phyloP scores from a whole-genome alignment of 1,284 basidiomycete species.

The Megacollybia platyphylla region DNA sequence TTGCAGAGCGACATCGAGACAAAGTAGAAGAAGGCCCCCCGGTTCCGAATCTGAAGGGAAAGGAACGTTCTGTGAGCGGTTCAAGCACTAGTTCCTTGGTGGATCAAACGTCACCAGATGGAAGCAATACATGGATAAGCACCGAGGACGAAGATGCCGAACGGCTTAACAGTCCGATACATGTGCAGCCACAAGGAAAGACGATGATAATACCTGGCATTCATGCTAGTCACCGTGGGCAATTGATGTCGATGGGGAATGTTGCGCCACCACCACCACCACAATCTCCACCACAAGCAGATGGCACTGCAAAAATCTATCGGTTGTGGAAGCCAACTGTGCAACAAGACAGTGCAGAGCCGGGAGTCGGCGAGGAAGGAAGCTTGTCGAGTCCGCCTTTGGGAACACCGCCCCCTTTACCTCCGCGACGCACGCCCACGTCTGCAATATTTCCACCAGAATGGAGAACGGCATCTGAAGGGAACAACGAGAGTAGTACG shows the following conservation, averaged over 20 bases:
- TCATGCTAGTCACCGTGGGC: slow-evolving; percentile 64
- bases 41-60: not conserved
- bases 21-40: slow-evolving; percentile 12
- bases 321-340: slow-evolving; percentile 8
- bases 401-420: slow-evolving; percentile 41
- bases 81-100: not conserved
- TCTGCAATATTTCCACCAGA: slow-evolving; percentile 7
- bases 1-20: slow-evolving; percentile 43
- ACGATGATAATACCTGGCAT: slow-evolving; percentile 75
- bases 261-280: slow-evolving; percentile 29
- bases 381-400: slow-evolving; percentile 11
- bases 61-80: not conserved
- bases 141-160: no score
- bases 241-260: slow-evolving; percentile 70
- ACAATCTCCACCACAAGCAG: slow-evolving; percentile 23
- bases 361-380: slow-evolving; percentile 4
- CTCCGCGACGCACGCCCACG: slow-evolving; percentile 33
- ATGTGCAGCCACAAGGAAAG: slow-evolving; percentile 59
- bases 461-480: slow-evolving; percentile 3
- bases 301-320: slow-evolving; percentile 24
- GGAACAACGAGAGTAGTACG: no score
- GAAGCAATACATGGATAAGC: not conserved
- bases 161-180: slow-evolving; percentile 26
- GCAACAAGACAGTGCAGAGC: slow-evolving; percentile 9
- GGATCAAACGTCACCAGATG: not conserved